These are phyloP conservation scores for Musa itinerans DNA, from an alignment of 176 grass and related monocot genomes.

Conservation along the genomic window DNA sequence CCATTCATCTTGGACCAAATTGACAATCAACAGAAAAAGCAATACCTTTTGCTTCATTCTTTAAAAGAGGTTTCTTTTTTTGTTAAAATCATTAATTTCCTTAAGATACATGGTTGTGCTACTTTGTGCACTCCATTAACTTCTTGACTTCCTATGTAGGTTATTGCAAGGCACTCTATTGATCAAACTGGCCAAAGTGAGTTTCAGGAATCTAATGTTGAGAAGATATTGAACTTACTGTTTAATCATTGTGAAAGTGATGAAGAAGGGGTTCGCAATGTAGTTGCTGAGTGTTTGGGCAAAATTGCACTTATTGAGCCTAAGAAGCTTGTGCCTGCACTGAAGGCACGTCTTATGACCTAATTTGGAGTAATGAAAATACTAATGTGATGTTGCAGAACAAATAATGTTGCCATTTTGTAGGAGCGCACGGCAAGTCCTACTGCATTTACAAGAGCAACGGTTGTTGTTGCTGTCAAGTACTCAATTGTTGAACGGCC, in stretches of 20 bases:
- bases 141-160: slow-evolving; percentile 24
- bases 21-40: slow-evolving; percentile 92
- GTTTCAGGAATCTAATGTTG: slow-evolving; percentile 64
- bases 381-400: background rate
- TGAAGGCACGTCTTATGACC: slow-evolving; percentile 38
- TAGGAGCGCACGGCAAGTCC: slow-evolving; percentile 64
- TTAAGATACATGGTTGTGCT: background rate
- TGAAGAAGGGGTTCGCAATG: slow-evolving; percentile 93
- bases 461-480: slow-evolving; percentile 82
- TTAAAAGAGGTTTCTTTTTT: slow-evolving; percentile 64
- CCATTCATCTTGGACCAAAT: slow-evolving; percentile 92
- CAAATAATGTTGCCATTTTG: slow-evolving; percentile 7
- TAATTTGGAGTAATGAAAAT: background rate
- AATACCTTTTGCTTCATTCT: slow-evolving; percentile 86
- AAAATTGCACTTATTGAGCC: slow-evolving; percentile 91
- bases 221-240: slow-evolving; percentile 80
- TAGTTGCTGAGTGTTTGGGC: slow-evolving; percentile 85
- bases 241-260: slow-evolving; percentile 96
- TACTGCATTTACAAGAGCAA: slow-evolving; percentile 77
- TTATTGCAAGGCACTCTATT: slow-evolving; percentile 74
- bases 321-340: slow-evolving; percentile 61
- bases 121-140: background rate
- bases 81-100: slow-evolving; percentile 8
- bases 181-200: slow-evolving; percentile 60
- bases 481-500: slow-evolving; percentile 89